phyloP scores from a whole-genome alignment of 1,284 basidiomycete genomes.

The Ustilago trichophora region DNA sequence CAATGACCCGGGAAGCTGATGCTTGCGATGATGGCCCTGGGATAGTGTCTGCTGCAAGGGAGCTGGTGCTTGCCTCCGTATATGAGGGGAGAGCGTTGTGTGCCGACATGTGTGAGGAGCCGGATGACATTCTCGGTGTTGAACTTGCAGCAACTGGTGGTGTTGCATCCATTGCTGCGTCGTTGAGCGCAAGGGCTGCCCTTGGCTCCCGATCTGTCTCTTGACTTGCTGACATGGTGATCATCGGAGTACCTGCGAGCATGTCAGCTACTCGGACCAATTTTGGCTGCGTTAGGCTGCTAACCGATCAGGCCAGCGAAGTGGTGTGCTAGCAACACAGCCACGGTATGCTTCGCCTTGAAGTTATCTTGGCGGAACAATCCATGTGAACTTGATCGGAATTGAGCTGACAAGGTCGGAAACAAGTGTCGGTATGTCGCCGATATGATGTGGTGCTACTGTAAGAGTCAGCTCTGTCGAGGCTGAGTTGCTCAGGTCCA shows the following conservation, averaged over 20 bases:
- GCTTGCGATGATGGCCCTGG: background rate
- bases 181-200: background rate
- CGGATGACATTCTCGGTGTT: background rate
- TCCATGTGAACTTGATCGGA: background rate
- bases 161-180: background rate
- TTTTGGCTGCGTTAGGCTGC: no score
- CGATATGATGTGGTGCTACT: no score
- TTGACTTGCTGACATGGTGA: background rate
- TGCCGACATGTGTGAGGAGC: background rate
- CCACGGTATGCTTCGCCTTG: no score
- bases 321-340: no score
- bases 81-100: slow-evolving; percentile 21
- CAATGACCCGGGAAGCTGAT: background rate
- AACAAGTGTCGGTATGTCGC: background rate
- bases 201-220: background rate
- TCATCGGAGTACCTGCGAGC: background rate
- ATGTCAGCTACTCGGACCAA: no score
- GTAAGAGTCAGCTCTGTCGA: no score
- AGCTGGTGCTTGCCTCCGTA: slow-evolving; percentile 11
- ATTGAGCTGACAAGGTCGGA: background rate
- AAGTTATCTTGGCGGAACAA: background rate
- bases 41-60: background rate
- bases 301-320: no score
- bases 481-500: no score
- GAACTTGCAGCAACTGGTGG: background rate